A percentile compares a stretch with the other conserved stretches of the same genome.
phyloP scores from a whole-genome alignment of 2,329 filamentous ascomycete genomes.

The Scedosporium dehoogii region DNA sequence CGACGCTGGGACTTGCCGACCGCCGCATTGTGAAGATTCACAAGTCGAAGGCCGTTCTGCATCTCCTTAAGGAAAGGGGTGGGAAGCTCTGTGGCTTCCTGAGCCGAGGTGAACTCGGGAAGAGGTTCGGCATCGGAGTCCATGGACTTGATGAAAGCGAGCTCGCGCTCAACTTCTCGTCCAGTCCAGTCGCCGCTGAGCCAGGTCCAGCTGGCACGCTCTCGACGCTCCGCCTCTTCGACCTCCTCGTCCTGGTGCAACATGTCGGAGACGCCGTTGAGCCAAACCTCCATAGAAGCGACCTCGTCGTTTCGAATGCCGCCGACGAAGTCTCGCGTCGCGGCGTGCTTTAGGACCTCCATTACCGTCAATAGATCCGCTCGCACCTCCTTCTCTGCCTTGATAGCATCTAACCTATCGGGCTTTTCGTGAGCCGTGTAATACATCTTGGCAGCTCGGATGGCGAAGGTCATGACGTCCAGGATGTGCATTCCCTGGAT shows the following conservation, averaged over 20 bases:
- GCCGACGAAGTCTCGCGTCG: slow-evolving; percentile 72
- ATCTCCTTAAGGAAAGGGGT: slow-evolving; percentile 66
- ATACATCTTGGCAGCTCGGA: slow-evolving; percentile 89
- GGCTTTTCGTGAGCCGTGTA: slow-evolving; percentile 89
- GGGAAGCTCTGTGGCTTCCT: slow-evolving; percentile 35
- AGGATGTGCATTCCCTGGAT: slow-evolving; percentile 86
- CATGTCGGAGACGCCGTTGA: slow-evolving; percentile 66
- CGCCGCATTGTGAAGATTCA: slow-evolving; percentile 81
- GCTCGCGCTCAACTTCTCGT: slow-evolving; percentile 67
- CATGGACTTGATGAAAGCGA: slow-evolving; percentile 72
- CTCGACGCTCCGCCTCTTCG: slow-evolving; percentile 60
- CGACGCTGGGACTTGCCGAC: slow-evolving; percentile 76
- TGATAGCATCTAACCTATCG: slow-evolving; percentile 75
- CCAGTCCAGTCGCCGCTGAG: slow-evolving; percentile 66
- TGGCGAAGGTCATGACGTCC: slow-evolving; percentile 89
- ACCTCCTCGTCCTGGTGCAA: slow-evolving; percentile 67
- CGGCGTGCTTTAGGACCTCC: slow-evolving; percentile 87
- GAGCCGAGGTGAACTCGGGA: slow-evolving; percentile 54
- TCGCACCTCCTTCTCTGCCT: slow-evolving; percentile 76
- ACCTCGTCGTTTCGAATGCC: slow-evolving; percentile 74
- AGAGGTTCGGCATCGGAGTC: slow-evolving; percentile 48
- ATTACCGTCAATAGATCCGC: slow-evolving; percentile 77
- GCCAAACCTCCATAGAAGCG: slow-evolving; percentile 67
- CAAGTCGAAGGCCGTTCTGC: slow-evolving; percentile 69
- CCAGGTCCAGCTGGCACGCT: slow-evolving; percentile 73